Evolutionary conservation across 441 rosid species (phyloP), one percentile per base, ranked within the genome.

Genomic region (Sinapis alba): DNA sequence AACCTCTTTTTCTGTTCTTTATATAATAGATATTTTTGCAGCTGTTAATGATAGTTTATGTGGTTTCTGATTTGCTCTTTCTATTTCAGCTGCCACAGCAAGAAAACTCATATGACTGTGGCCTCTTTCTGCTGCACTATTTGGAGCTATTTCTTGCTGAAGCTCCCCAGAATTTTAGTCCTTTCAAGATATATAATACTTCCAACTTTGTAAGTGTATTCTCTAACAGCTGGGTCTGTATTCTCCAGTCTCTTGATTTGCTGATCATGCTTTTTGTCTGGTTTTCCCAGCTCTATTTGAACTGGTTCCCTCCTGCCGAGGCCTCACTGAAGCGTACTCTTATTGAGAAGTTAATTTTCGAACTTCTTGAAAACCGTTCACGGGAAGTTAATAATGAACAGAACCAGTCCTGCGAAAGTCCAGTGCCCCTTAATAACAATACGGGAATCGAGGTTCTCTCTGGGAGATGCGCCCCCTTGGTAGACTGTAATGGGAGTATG

Each of bases 291-390:
- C 92, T 90, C 63, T 85, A 82, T 80, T 73, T 69, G 58, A 81
- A 83, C 74, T 90, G 95, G 95, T 90, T 90, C 73, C 90, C 80
- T 34, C 89, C 95, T 41, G 71, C 82, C 5, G 95, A 90, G 77
- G 95, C 86, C 57, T 90, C 90, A 71, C 81, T 88, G 68, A 90
- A 90, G 81, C 95, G 95, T 63, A 79, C 86, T 63, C 78, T 85
- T 34, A 90, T 90, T 74, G 86, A 90, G 84, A 87, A 82, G 73
- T 77, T 90, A 66, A 84, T 90, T 61, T 85, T 77, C 69, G 85
- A 84, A 78, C 92, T 86, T 68, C 86, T 90, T 63, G 85, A 86
- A 72, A 70, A 69, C 75, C 87, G 72, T 30, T 75, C 89, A 30
- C 77, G 27, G 79, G 84, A 80, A 68, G 78, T 63, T 68, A 75